Conservation (phyloP, 2,329 filamentous ascomycete genomes). For the Penicillium hordei region DNA sequence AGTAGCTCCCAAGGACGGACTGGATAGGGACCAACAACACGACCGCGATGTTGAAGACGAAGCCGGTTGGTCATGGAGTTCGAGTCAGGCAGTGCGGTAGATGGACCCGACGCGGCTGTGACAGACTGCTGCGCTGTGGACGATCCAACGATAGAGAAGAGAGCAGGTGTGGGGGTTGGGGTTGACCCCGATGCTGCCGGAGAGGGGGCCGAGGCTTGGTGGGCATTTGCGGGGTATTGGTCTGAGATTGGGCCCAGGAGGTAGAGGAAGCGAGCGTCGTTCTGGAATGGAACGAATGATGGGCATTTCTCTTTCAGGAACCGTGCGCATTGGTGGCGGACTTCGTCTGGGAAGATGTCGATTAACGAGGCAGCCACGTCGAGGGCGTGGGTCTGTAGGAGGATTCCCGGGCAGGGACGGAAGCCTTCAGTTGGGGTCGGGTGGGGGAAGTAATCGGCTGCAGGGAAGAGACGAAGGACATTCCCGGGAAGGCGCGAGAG, state of each 20-base stretch:
- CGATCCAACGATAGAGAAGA: constrained; percentile 18
- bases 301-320: constrained; percentile 46
- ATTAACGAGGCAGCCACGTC: constrained; percentile 48
- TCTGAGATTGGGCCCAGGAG: constrained; percentile 43
- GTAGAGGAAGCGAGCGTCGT: constrained; percentile 42
- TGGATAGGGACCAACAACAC: constrained; percentile 36
- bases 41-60: constrained; percentile 40
- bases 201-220: constrained; percentile 32
- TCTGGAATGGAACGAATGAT: constrained; percentile 39
- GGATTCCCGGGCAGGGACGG: constrained; percentile 33
- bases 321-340: constrained; percentile 43
- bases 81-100: constrained; percentile 19
- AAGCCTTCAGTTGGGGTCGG: constrained; percentile 23
- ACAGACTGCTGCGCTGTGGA: constrained; percentile 18
- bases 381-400: constrained; percentile 43
- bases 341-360: constrained; percentile 47
- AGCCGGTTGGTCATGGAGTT: constrained; percentile 34
- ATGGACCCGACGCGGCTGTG: constrained; percentile 9
- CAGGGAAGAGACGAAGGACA: constrained; percentile 32
- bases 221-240: constrained; percentile 14
- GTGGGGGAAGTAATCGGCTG: constrained; percentile 33
- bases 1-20: constrained; percentile 47
- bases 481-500: constrained; percentile 39
- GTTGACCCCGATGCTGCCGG: constrained; percentile 35
- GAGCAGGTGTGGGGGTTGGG: constrained; percentile 28